Base-by-base conservation (phyloP, 148 eudicot species). In the Nyssa sinensis region DNA sequence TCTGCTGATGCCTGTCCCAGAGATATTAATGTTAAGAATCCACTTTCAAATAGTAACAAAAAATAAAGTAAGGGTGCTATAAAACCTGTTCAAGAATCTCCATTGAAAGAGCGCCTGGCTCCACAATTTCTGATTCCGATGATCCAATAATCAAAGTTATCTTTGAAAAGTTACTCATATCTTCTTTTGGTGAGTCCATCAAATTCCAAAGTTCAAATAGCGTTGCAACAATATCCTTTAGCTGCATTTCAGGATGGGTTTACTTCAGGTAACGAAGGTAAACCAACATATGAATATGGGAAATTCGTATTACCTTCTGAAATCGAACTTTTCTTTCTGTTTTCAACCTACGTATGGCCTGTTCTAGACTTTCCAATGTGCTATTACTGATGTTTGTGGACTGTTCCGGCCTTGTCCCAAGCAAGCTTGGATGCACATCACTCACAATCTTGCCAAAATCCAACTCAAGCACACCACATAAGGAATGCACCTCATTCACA, bases 361-460 rank as follows among this genome's bases (percentile, higher is more conserved):
- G 87, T 25, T 83, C 82, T 27, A 89, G 82, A 59, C 88, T 89
- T 82, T 85, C 87, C 80, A 89, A 59, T 25, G 88, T 83, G 74
- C 66, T 69, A 33, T 85, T 87, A 62, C 89, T 83, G 70, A 89
- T 85, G 75, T 89, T 87, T 60, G 87, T 85, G 5, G 88, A 82
- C 30, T 79, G 87, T 74, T 78, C 93, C n/a, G 79, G 59, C 34
- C 64, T 75, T 64, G 86, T 64, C 34, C 82, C 83, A 37, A 79
- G 82, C 85, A 89, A 81, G 84, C 86, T 89, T 28, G 93, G 93
- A 70, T 89, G 87, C 78, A 89, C 87, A 49, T 85, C 90, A 35
- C 86, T 81, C 51, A 89, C 84, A 35, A 85, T 83, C 77, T 85
- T 81, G 74, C 84, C 72, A 72, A 89, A 89, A 69, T 89, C 93